These are phyloP conservation scores for Bothriochloa decipiens DNA, from an alignment of 176 grass and related monocot genomes.

Conservation along the genomic window DNA sequence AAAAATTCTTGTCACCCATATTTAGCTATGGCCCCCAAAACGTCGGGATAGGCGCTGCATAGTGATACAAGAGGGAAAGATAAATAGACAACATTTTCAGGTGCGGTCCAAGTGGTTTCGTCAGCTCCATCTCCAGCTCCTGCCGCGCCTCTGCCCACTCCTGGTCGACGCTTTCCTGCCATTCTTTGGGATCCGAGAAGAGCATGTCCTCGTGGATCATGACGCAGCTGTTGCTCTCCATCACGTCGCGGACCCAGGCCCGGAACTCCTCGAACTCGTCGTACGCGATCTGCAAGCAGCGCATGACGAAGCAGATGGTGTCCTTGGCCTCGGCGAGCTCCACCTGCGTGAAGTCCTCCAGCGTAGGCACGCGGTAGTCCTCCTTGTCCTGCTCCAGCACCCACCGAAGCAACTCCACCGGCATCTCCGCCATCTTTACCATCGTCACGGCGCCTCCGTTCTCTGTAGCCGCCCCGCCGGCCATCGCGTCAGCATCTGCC, in stretches of 20 bases:
- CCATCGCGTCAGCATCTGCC: neutral
- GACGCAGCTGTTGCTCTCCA: neutral
- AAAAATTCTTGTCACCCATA: no score
- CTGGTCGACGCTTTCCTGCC: neutral
- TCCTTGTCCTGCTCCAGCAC: slow-evolving; percentile 8
- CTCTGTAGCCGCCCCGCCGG: neutral
- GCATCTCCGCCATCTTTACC: neutral
- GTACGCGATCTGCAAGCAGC: neutral
- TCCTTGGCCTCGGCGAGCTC: neutral
- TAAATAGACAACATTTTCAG: neutral
- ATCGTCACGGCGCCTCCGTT: neutral
- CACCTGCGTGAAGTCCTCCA: slow-evolving; percentile 9
- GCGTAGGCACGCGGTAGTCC: neutral
- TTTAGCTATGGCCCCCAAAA: neutral
- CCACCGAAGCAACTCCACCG: neutral
- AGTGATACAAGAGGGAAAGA: neutral
- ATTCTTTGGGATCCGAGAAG: neutral
- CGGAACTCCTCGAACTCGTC: slow-evolving; percentile 18
- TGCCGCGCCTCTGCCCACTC: neutral
- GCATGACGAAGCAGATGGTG: neutral
- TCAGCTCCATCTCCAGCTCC: neutral
- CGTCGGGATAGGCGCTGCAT: neutral
- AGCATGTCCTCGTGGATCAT: neutral
- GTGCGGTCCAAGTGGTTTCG: neutral
- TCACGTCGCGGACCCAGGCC: neutral